Base-by-base conservation (phyloP, 768 basidiomycete genomes). In the Cystobasidium ongulense region DNA sequence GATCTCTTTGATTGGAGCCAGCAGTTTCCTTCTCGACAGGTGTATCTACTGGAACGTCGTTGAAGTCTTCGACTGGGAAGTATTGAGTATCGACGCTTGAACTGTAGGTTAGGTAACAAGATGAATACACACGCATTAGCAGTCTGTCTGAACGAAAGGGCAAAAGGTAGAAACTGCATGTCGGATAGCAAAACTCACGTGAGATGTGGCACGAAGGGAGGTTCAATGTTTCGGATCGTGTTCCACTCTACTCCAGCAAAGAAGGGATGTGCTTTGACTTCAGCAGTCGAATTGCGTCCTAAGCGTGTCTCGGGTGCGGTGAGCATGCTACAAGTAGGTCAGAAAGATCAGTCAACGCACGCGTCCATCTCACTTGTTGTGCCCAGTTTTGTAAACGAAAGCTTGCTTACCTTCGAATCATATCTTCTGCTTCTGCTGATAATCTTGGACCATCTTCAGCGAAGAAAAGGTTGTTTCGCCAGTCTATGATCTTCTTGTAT, bases 401-500 rank as follows among this genome's bases (percentile, higher is more conserved):
- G 33, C 4, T n/a, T 13, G 80, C 86, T 57, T 80, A 92, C 92
- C 90, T 83, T 78, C 87, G 84, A 76, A 98, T 87, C 77, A 98
- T 78, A 80, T 96, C 91, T 82, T 95, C 92, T 0, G 91, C 89
- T 81, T 97, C 95, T 36, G 86, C 84, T 79, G 91, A 92, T 72
- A 98, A 84, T 80, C 95, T 90, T 11, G 57, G 57, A 15, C 97
- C 90, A 78, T 99, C 95, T 64, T 94, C 92, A 0, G 96, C 96
- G 81, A 98, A 92, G 52, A 83, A 84, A 43, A 98, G 86, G 81
- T 90, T 89, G 72, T 88, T 84, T 74, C 86, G 85, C 96, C 95
- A 99, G 80, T 94, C 89, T 82, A 94, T 88, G 76, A 98, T 98
- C 83, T 97, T 98, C 79, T 94, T 88, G 81, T 99, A 99, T 27